A percentile compares a stretch with the other conserved stretches of the same genome.
phyloP scores from a whole-genome alignment of 768 basidiomycete species.

The Naganishia vishniacii region DNA sequence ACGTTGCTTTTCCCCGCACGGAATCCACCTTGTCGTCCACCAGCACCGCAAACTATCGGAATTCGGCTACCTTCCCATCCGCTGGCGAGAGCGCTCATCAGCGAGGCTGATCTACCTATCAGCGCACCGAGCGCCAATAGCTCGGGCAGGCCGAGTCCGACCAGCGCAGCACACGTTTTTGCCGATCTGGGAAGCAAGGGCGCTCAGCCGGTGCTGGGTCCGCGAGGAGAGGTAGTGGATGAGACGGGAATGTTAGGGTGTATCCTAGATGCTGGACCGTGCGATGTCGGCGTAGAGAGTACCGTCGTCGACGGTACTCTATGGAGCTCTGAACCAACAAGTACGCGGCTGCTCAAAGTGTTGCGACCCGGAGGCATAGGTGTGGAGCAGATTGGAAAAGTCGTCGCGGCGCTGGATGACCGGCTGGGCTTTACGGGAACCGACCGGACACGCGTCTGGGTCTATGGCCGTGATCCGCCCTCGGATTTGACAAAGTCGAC shows the following conservation, averaged over 20 bases:
- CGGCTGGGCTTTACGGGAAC: slow-evolving; percentile 23
- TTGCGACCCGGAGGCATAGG: slow-evolving; percentile 88
- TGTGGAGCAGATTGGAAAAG: slow-evolving; percentile 73
- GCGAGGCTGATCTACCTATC: slow-evolving; percentile 65
- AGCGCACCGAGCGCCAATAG: slow-evolving; percentile 95
- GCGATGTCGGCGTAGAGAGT: slow-evolving; percentile 86
- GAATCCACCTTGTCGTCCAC: slow-evolving; percentile 49
- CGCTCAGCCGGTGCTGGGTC: background rate
- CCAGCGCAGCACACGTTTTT: slow-evolving; percentile 74
- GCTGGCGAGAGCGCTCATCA: slow-evolving; percentile 82
- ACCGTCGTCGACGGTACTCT: slow-evolving; percentile 83
- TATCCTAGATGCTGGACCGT: slow-evolving; percentile 87
- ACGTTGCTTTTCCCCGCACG: slow-evolving; percentile 79
- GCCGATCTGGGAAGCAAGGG: slow-evolving; percentile 58
- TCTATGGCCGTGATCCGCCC: slow-evolving; percentile 38
- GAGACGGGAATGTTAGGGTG: slow-evolving; percentile 52
- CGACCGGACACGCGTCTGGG: slow-evolving; percentile 44
- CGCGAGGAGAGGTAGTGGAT: background rate
- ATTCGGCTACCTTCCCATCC: slow-evolving; percentile 93
- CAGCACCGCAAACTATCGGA: slow-evolving; percentile 55
- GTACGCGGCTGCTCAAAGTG: slow-evolving; percentile 70
- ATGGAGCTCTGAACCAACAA: slow-evolving; percentile 48
- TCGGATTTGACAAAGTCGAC: too few species aligned
- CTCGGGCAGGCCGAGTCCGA: slow-evolving; percentile 90
- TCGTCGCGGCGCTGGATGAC: slow-evolving; percentile 52